phyloP scores from a whole-genome alignment of 441 rosid genomes.

The Pelargonium citronellum region DNA sequence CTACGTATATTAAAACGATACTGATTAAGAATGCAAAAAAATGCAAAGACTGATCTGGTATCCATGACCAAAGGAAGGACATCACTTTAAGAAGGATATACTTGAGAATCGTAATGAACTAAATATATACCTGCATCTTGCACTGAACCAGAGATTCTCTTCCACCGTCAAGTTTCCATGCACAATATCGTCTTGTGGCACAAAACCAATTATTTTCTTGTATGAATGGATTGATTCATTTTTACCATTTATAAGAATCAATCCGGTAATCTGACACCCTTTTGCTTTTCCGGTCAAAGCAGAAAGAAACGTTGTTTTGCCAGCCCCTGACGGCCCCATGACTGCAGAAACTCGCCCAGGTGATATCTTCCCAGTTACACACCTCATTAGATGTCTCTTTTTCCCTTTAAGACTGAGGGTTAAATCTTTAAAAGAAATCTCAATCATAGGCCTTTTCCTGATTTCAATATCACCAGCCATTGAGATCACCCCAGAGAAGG shows the following conservation, averaged over 20 bases:
- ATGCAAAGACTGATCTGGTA: neutral
- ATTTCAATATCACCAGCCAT: conserved; percentile 71
- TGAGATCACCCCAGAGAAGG: conserved; percentile 82
- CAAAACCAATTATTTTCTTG: conserved; percentile 85
- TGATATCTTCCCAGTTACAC: conserved; percentile 77
- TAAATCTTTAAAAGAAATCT: conserved; percentile 77
- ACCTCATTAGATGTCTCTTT: conserved; percentile 75
- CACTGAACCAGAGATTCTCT: conserved; percentile 97
- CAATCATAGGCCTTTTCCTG: conserved; percentile 60
- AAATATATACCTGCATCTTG: conserved; percentile 79
- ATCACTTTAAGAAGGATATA: conserved; percentile 7
- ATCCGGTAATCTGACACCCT: conserved; percentile 66
- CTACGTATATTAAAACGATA: neutral
- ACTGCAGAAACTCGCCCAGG: conserved; percentile 96
- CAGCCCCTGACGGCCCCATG: conserved; percentile 99
- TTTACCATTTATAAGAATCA: conserved; percentile 76
- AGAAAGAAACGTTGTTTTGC: conserved; percentile 91
- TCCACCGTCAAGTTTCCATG: conserved; percentile 95
- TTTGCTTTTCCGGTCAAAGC: conserved; percentile 83
- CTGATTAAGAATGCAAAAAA: neutral
- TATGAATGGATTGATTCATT: conserved; percentile 69
- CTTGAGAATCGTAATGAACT: neutral
- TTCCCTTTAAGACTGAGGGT: conserved; percentile 69
- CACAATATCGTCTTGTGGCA: conserved; percentile 96
- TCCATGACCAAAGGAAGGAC: conserved; percentile 1